Evolutionary conservation across 1,284 basidiomycete species (phyloP), one percentile per base, ranked within the genome.

Genomic region (Marasmius oreades): DNA sequence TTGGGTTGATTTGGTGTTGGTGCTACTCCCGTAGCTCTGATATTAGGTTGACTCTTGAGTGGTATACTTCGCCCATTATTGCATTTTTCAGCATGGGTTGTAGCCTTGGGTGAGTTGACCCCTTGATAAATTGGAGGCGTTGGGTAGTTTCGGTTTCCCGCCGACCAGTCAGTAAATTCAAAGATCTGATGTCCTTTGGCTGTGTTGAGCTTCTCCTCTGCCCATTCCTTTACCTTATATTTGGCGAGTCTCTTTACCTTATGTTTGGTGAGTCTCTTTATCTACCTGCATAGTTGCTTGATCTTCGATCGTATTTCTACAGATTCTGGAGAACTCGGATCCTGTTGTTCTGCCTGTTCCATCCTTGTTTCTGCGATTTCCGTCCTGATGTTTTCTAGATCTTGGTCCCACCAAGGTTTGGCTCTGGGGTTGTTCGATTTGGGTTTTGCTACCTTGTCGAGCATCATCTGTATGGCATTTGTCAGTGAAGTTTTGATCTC

Each of bases 21-120:
- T n/a, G n/a, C n/a, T n/a, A n/a, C n/a, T n/a, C n/a, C n/a, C n/a
- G n/a, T n/a, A n/a, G n/a, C n/a, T n/a, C n/a, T n/a, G n/a, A n/a
- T n/a, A n/a, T n/a, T n/a, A n/a, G n/a, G n/a, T n/a, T n/a, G n/a
- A n/a, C n/a, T n/a, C n/a, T n/a, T n/a, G n/a, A n/a, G n/a, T n/a
- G n/a, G n/a, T n/a, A n/a, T n/a, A n/a, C n/a, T n/a, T n/a, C n/a
- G n/a, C n/a, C n/a, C n/a, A n/a, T n/a, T n/a, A n/a, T n/a, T n/a
- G 20, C 65, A 64, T 37, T 70, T 69, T 1, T 70, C 66, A 12
- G 56, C 12, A 28, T 63, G 60, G 0, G 59, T 51, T 0, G 55
- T 51, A 3, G 62, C 62, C 18, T 54, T 48, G 5, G 55, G 0
- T 16, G 34, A 31, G 6, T 47, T 45, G 12, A 4, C 5, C 18